Conservation (phyloP, 2,329 filamentous ascomycete species). For the Calonectria fujianensis region DNA sequence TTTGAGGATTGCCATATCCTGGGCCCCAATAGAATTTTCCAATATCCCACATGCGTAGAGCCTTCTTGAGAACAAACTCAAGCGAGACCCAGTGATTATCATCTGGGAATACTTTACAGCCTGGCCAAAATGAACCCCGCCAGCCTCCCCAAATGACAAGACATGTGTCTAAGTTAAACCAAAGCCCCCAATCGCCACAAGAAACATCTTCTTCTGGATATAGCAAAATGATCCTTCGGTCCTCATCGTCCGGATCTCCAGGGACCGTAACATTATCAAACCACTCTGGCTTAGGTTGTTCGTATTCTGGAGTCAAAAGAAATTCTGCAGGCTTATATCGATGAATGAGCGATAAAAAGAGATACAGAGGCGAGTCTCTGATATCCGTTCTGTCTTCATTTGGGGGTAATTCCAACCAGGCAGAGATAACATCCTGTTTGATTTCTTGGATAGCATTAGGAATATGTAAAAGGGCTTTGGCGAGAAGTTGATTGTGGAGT, state of each 20-base stretch:
- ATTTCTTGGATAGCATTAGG: background rate
- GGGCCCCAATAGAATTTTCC: background rate
- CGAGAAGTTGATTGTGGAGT: constrained; percentile 12
- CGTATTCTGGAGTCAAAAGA: constrained; percentile 5
- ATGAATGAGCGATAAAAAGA: background rate
- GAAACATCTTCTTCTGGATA: background rate
- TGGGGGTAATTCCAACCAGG: constrained; percentile 1
- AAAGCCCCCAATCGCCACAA: constrained; percentile 3
- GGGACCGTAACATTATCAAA: background rate
- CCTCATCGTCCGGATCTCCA: constrained; percentile 4
- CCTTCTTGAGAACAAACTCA: constrained; percentile 3
- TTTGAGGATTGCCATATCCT: background rate
- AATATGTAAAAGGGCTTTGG: background rate
- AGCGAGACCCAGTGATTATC: constrained; percentile 2
- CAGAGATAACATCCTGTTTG: constrained; percentile 2
- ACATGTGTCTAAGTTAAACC: constrained; percentile 10
- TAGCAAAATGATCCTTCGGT: background rate
- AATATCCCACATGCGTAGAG: background rate
- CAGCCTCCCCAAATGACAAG: constrained; percentile 17
- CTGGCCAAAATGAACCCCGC: background rate
- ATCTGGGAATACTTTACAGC: constrained; percentile 1
- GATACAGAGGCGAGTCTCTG: background rate
- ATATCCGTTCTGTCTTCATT: constrained; percentile 1
- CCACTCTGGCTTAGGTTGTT: constrained; percentile 12
- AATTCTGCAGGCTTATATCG: background rate